Evolutionary conservation across 116 monocot genomes (phyloP).

Genomic region (Trichopus zeylanicus): DNA sequence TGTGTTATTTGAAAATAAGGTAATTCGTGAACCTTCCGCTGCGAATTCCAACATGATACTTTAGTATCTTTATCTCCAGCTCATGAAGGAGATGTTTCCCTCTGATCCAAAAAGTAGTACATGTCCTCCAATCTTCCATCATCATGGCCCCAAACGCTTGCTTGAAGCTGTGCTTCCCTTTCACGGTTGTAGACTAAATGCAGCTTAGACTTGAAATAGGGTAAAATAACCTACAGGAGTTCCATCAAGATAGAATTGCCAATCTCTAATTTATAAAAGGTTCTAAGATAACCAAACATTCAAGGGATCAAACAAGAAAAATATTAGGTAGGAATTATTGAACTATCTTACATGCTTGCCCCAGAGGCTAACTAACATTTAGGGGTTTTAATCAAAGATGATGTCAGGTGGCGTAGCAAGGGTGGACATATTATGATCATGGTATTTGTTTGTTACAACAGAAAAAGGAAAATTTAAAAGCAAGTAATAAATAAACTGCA

Average conservation of each 20-base stretch:
- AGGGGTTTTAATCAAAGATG: not conserved
- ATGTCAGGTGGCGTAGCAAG: too few species aligned
- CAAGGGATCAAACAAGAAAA: not conserved
- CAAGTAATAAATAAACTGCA: too few species aligned
- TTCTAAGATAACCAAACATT: not conserved
- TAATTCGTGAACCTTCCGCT: too few species aligned
- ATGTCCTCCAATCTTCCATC: conserved; percentile 35
- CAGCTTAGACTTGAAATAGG: conserved; percentile 86
- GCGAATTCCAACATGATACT: too few species aligned
- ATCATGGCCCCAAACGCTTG: conserved; percentile 67
- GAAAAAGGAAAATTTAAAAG: too few species aligned
- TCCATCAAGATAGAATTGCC: not conserved
- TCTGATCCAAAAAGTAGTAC: conserved; percentile 30
- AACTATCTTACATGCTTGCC: not conserved
- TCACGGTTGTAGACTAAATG: conserved; percentile 77
- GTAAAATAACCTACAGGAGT: conserved; percentile 66
- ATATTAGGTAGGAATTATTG: not conserved
- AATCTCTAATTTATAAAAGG: not conserved
- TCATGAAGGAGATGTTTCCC: conserved; percentile 24
- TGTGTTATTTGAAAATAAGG: too few species aligned
- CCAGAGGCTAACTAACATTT: not conserved
- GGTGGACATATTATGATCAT: too few species aligned
- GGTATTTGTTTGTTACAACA: too few species aligned
- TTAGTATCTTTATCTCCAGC: conserved; percentile 18
- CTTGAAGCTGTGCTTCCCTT: conserved; percentile 93